A percentile compares a stretch with the other conserved stretches of the same genome.
Conservation (phyloP, 2,329 filamentous ascomycete species). For the Alternaria atra region DNA sequence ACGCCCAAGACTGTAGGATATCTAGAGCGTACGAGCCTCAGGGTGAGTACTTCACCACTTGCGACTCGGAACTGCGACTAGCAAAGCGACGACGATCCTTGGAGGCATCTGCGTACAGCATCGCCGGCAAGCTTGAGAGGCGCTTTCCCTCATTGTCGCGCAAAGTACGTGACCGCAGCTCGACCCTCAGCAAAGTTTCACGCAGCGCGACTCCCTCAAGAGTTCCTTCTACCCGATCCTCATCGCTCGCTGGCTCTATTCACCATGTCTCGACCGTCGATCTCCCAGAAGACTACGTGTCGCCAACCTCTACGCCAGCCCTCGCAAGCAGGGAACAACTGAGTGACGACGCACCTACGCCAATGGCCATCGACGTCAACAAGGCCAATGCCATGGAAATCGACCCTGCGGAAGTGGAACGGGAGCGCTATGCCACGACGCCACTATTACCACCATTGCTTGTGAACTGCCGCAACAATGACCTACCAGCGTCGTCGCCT, state of each 20-base stretch:
- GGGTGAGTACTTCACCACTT: constrained; percentile 68
- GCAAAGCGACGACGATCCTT: constrained; percentile 66
- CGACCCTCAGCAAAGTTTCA: constrained; percentile 44
- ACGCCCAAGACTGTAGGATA: constrained; percentile 55
- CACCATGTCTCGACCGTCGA: constrained; percentile 55
- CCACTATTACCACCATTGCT: constrained; percentile 86
- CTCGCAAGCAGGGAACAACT: constrained; percentile 48
- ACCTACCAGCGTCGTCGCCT: constrained; percentile 76
- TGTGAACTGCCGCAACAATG: constrained; percentile 63
- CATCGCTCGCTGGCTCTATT: constrained; percentile 74
- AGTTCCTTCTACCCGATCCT: constrained; percentile 75
- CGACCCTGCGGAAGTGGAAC: constrained; percentile 58
- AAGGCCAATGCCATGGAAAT: constrained; percentile 59
- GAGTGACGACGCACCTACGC: constrained; percentile 38
- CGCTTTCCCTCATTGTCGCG: constrained; percentile 65
- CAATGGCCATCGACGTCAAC: constrained; percentile 47
- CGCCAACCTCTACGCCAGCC: constrained; percentile 33
- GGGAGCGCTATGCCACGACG: constrained; percentile 76
- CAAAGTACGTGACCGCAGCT: constrained; percentile 63
- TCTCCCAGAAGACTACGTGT: constrained; percentile 43
- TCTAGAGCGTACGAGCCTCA: constrained; percentile 69
- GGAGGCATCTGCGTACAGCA: constrained; percentile 68
- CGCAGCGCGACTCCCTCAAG: constrained; percentile 61
- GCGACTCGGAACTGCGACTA: constrained; percentile 65
- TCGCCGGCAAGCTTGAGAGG: constrained; percentile 72